Evolutionary conservation across 805 yeast species (phyloP), one percentile per base, ranked within the genome.

Genomic region (Diddensiella santjacobensis): DNA sequence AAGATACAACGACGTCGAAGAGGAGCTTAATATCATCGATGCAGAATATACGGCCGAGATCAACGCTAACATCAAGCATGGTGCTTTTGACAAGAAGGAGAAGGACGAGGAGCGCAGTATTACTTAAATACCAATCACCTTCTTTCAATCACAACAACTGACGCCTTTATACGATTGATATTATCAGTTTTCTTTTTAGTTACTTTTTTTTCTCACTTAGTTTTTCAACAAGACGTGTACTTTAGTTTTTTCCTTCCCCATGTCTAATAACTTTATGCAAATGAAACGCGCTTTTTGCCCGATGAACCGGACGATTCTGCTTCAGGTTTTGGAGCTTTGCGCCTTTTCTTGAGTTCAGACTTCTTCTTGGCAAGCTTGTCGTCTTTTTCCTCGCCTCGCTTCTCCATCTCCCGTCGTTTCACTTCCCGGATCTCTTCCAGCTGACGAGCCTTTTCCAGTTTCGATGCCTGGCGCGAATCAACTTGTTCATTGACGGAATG

Each of bases 361-460:
- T 51, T 83, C 63, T 82, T 86, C 56, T 73, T 78, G 64, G 78
- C 86, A 47, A 91, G 72, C 64, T 89, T 96, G 24, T 70, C 76
- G 51, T 74, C 69, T 69, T 88, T 87, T 29, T 71, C 80, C 46
- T 77, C 76, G 58, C 91, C 96, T 62, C 83, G 84, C 63, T 84
- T 73, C 64, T 91, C 97, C 54, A 91, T 79, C 65, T 93, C 98
- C 67, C 83, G 75, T 60, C 87, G 80, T 71, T 85, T 87, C 55
- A 88, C 71, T 39, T 88, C 96, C 61, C 99, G 77, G 50, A 91
- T 79, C 58, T 87, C 95, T 66, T 91, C 97, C 42, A 93, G 73
- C 66, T 95, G 82, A 62, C 87, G 80, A 0, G 96, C 83, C 62
- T 87, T 87, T 63, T 91, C 99, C 48, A 93, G 72, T 67, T 89